Percentiles rank a stretch among this genome's conserved stretches.
Conservation (phyloP, 2,329 filamentous ascomycete genomes). For the Paraphaeosphaeria sporulosa region DNA sequence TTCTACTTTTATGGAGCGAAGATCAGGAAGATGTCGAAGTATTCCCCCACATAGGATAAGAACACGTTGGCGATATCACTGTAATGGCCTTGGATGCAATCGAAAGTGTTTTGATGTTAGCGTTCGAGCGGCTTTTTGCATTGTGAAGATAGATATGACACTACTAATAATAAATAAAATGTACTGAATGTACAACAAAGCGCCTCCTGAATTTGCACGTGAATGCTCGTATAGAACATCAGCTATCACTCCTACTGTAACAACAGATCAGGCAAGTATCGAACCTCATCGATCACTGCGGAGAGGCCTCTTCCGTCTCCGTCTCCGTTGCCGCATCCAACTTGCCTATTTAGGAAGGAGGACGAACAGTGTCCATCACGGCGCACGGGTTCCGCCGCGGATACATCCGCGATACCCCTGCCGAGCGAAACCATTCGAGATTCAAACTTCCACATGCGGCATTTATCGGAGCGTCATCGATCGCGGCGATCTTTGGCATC, state of each 20-base stretch:
- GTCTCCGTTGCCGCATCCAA: background rate
- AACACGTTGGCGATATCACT: background rate
- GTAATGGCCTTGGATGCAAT: background rate
- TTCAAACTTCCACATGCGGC: background rate
- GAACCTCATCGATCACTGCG: background rate
- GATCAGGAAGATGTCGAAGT: conserved; percentile 11
- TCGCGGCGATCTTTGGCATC: background rate
- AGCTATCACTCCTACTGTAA: background rate
- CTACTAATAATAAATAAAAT: background rate
- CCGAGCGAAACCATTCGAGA: too few relatives aligned
- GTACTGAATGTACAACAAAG: background rate
- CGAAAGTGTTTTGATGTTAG: background rate
- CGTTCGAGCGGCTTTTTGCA: background rate
- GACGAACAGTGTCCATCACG: background rate
- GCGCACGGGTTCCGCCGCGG: conserved; percentile 3
- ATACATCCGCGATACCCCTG: too few relatives aligned
- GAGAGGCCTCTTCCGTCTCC: background rate
- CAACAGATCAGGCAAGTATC: background rate
- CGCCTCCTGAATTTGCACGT: background rate
- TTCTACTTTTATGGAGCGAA: conserved; percentile 14
- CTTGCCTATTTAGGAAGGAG: background rate
- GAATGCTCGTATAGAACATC: background rate
- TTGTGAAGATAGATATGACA: background rate
- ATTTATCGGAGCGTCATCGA: background rate
- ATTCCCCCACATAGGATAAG: background rate